phyloP scores from a whole-genome alignment of 495 filamentous ascomycete genomes.

The Neurospora sp. region DNA sequence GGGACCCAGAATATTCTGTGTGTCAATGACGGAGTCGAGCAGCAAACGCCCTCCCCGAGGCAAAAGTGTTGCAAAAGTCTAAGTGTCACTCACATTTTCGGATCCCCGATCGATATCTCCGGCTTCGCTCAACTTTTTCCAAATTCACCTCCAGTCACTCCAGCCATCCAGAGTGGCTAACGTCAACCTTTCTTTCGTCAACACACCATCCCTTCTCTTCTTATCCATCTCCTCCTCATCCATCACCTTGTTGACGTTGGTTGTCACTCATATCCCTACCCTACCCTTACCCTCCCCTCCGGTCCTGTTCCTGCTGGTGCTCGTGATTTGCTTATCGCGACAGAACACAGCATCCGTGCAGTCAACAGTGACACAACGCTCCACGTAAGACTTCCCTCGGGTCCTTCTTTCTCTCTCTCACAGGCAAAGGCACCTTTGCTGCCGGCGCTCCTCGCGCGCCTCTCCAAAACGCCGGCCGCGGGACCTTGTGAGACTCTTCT shows the following conservation, averaged over 20 bases:
- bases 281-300: neutral
- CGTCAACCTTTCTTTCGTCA: neutral
- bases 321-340: neutral
- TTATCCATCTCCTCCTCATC: neutral
- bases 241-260: neutral
- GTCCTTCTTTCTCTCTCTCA: neutral
- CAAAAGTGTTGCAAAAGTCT: neutral
- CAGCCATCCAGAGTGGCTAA: neutral
- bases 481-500: neutral
- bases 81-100: neutral
- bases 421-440: neutral
- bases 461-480: neutral
- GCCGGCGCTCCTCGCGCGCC: neutral
- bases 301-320: neutral
- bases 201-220: neutral
- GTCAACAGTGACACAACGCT: neutral
- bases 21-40: neutral
- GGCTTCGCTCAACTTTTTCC: neutral
- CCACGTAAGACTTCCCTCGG: neutral
- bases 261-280: neutral
- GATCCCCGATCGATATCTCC: neutral
- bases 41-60: neutral
- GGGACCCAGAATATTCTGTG: neutral
- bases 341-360: neutral
- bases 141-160: neutral